A percentile compares a stretch with the other conserved stretches of the same genome.
Conservation (phyloP, 139 green algal species). For the Closterium sp. region DNA sequence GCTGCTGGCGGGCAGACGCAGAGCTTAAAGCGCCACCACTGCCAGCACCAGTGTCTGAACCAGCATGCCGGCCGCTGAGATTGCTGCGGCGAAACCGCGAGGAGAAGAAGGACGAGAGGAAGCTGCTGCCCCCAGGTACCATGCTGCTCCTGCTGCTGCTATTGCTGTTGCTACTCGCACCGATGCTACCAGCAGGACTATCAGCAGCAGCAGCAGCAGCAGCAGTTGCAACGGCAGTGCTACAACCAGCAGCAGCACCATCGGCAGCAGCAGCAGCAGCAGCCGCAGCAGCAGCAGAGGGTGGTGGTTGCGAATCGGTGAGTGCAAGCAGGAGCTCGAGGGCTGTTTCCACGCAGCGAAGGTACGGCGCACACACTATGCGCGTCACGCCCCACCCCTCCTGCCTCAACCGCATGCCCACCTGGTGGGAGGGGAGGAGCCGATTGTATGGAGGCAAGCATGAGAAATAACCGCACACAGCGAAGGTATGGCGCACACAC, state of each 20-base stretch:
- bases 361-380: conserved; percentile 3
- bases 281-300: background rate
- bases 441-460: too few species aligned
- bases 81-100: background rate
- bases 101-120: background rate
- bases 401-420: background rate
- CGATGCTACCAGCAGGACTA: background rate
- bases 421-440: background rate
- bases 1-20: background rate
- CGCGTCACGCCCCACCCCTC: conserved; percentile 1
- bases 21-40: background rate
- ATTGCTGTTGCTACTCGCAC: background rate
- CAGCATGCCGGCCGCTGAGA: background rate
- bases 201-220: background rate
- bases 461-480: too few species aligned
- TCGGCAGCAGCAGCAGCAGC: background rate
- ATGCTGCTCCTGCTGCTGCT: background rate
- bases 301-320: background rate
- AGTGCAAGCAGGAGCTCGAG: background rate
- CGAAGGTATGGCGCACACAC: conserved; percentile 8
- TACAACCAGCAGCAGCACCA: background rate
- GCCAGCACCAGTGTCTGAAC: background rate
- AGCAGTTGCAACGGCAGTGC: background rate
- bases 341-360: conserved; percentile 3
- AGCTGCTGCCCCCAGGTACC: background rate